Conservation (phyloP, 2,329 filamentous ascomycete species). For the Alternaria viburni region DNA sequence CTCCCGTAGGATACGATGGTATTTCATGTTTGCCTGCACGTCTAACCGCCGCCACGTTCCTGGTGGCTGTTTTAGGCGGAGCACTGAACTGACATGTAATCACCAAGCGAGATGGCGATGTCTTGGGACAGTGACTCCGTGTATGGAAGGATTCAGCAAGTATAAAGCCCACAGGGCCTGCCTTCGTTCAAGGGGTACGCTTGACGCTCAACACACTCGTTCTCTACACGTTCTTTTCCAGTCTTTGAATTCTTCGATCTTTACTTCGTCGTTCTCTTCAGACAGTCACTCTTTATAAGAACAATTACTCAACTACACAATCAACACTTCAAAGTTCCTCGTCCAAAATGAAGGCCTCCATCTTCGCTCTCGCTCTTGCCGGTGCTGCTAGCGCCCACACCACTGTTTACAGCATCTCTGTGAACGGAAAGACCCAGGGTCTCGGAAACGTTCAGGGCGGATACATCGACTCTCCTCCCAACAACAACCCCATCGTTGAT, state of each 20-base stretch:
- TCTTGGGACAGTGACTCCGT: not conserved
- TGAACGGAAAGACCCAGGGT: conserved; percentile 51
- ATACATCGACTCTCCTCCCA: conserved; percentile 57
- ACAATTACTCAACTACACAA: conserved; percentile 5
- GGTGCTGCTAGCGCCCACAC: conserved; percentile 41
- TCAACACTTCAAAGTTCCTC: conserved; percentile 3
- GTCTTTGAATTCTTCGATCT: conserved; percentile 22
- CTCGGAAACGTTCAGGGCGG: conserved; percentile 46
- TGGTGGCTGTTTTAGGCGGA: conserved; percentile 22
- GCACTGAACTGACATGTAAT: conserved; percentile 15
- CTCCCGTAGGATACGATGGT: conserved; percentile 19
- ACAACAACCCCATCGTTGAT: conserved; percentile 46
- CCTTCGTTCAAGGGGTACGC: conserved; percentile 28
- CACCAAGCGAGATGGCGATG: conserved; percentile 27
- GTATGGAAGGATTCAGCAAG: not conserved
- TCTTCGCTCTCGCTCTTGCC: conserved; percentile 39
- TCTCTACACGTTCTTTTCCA: conserved; percentile 27
- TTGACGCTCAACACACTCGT: conserved; percentile 41
- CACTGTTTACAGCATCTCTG: conserved; percentile 46
- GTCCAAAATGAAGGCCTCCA: conserved; percentile 41
- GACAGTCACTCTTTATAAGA: conserved; percentile 19
- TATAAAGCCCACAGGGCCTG: conserved; percentile 28
- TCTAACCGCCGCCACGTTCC: conserved; percentile 7
- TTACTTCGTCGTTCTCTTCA: conserved; percentile 23
- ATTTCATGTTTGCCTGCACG: conserved; percentile 10